These are phyloP conservation scores for Leptomonas pyrrhocoris DNA, from an alignment of 208 protist species.

Conservation along the genomic window DNA sequence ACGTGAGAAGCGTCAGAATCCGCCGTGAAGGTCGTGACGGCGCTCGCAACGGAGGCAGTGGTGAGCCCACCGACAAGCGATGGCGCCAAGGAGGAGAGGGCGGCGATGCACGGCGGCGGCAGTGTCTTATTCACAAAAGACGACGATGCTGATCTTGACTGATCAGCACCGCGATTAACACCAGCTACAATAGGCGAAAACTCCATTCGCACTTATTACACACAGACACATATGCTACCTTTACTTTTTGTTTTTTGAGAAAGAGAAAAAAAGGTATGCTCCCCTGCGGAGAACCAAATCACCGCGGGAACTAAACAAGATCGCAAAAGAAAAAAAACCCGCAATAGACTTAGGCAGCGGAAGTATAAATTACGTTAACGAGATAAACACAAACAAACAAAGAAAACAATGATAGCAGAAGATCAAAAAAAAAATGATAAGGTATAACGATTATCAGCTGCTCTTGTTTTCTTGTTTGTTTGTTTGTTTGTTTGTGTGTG, in stretches of 20 bases:
- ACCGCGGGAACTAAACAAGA: slow-evolving; percentile 1
- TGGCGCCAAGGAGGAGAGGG: background rate
- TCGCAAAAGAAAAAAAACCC: background rate
- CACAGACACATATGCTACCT: background rate
- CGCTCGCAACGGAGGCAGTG: slow-evolving; percentile 10
- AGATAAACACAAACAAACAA: background rate
- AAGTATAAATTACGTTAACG: background rate
- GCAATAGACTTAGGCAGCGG: background rate
- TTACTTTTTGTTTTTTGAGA: too few species aligned
- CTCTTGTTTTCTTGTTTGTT: background rate
- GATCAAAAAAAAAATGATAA: background rate
- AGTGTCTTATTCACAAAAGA: background rate
- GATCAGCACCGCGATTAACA: background rate
- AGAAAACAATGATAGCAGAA: background rate
- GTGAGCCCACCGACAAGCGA: slow-evolving; percentile 5
- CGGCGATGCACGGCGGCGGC: slow-evolving; percentile 2
- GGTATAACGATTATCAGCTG: background rate
- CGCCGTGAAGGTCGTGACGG: slow-evolving; percentile 1
- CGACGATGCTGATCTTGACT: background rate
- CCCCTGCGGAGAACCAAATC: too few species aligned
- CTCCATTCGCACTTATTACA: background rate
- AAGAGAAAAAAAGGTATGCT: slow-evolving; percentile 7
- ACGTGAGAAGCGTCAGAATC: slow-evolving; percentile 1
- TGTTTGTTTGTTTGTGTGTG: background rate
- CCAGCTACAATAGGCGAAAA: background rate